Base-by-base conservation (phyloP, 192 early-diverging fungal genomes). In the Coemansia sp. region DNA sequence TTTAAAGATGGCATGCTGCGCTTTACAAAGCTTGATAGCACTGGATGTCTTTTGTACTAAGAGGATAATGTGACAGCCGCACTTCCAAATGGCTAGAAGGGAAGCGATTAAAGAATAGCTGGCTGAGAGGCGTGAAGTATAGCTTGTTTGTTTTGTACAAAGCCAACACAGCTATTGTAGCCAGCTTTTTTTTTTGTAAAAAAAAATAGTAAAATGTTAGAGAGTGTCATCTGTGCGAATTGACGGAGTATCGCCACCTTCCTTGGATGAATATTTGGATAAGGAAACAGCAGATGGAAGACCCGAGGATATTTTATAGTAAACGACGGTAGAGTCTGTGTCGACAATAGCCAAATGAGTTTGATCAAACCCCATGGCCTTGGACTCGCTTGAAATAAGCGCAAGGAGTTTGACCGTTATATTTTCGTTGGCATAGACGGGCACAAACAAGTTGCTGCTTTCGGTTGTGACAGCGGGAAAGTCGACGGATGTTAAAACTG, bases 261-360 rank as follows among this genome's bases (percentile, higher is more conserved):
- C 30, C 14, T 46, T 18, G 16, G 11, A 14, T 16, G 18, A 46
- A 0, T 0, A 18, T 14, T 46, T 46, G 12, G 44, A 46, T 15
- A 46, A 46, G 12, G 44, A 30, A 21, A 15, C 16, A 10, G 24
- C 24, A 12, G 44, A 53, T 2, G 24, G 24, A 53, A 21, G 51
- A 4, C 20, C 23, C 6, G 11, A 53, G 2, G 51, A 23, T 15
- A 53, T 60, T 18, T 57, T 81, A 62, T 81, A 81, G 57, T 72
- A 75, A 0, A 59, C 63, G 6, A 81, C 51, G 5, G 73, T 75
- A 6, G 73, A 75, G 24, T 81, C 78, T 2, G 35, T 53, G n/a
- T 75, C 78, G 0, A 81, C 69, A 18, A 81, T 75, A 12, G 73
- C 73, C 26, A 81, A 35, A 57, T 75, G 72, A 6, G 33, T 14